These are phyloP conservation scores for Malus fusca DNA, from an alignment of 306 rosid species.

Conservation along the genomic window DNA sequence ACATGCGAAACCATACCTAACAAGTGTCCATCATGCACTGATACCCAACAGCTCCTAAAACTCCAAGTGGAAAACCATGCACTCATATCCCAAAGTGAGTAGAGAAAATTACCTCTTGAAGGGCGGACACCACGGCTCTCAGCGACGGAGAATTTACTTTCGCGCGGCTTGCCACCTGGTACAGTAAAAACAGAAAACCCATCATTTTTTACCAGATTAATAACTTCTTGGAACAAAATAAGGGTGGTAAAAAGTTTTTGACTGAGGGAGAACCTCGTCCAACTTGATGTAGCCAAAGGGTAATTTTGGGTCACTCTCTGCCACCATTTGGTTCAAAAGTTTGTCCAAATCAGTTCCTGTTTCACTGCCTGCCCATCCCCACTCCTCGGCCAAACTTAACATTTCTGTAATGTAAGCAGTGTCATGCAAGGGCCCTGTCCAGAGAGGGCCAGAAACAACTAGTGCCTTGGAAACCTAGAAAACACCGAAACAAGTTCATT, in stretches of 20 bases:
- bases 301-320: conserved; percentile 79
- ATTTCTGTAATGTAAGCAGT: conserved; percentile 53
- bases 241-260: background rate
- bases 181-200: background rate
- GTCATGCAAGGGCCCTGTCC: conserved; percentile 92
- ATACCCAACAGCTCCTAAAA: background rate
- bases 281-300: conserved; percentile 82
- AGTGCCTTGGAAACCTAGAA: conserved; percentile 55
- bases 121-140: conserved; percentile 49
- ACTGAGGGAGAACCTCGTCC: conserved; percentile 58
- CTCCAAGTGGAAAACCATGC: background rate
- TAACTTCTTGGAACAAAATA: conserved; percentile 9
- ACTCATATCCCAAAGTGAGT: background rate
- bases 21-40: background rate
- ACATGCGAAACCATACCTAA: background rate
- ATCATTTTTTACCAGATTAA: background rate
- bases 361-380: conserved; percentile 72
- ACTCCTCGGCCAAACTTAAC: conserved; percentile 61
- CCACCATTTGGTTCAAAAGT: conserved; percentile 67
- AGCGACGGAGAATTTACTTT: conserved; percentile 75
- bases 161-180: conserved; percentile 88
- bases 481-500: background rate
- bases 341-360: conserved; percentile 63
- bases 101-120: conserved; percentile 44
- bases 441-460: conserved; percentile 87